Conservation (phyloP, 192 early-diverging fungal genomes). For the Diversispora epigaea region DNA sequence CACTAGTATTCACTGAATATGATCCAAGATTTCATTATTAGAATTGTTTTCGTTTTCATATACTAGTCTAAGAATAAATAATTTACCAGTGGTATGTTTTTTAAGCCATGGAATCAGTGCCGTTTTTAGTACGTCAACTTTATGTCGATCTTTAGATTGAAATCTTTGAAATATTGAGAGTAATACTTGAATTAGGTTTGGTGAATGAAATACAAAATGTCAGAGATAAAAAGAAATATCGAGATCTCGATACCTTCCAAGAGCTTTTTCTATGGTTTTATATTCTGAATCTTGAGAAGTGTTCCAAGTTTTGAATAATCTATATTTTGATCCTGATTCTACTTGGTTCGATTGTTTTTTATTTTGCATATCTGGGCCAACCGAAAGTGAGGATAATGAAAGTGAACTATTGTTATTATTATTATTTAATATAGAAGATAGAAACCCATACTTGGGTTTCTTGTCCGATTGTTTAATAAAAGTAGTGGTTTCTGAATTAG, state of each 20-base stretch:
- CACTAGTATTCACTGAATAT: not conserved
- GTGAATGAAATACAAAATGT: not conserved
- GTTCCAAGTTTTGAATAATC: constrained; percentile 22
- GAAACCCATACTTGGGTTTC: not conserved
- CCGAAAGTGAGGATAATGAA: not conserved
- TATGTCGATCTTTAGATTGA: constrained; percentile 30
- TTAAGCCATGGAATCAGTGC: constrained; percentile 26
- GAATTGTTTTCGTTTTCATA: too few relatives aligned
- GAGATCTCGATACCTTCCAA: not conserved
- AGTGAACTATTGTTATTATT: not conserved
- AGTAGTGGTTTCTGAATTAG: not conserved
- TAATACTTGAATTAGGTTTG: not conserved
- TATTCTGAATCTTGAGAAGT: constrained; percentile 25
- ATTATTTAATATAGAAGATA: not conserved
- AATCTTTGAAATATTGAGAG: constrained; percentile 3
- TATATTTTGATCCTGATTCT: constrained; percentile 3
- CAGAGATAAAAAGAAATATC: not conserved
- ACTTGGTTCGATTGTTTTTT: not conserved
- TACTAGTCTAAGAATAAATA: not conserved
- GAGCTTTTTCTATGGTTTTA: constrained; percentile 25
- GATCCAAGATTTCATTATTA: not conserved
- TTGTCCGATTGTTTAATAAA: not conserved
- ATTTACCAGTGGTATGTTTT: constrained; percentile 19
- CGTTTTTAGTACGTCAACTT: constrained; percentile 22
- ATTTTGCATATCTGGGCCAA: not conserved